phyloP scores from a whole-genome alignment of 257 asterid species.

The Fraxinus cuspidata region DNA sequence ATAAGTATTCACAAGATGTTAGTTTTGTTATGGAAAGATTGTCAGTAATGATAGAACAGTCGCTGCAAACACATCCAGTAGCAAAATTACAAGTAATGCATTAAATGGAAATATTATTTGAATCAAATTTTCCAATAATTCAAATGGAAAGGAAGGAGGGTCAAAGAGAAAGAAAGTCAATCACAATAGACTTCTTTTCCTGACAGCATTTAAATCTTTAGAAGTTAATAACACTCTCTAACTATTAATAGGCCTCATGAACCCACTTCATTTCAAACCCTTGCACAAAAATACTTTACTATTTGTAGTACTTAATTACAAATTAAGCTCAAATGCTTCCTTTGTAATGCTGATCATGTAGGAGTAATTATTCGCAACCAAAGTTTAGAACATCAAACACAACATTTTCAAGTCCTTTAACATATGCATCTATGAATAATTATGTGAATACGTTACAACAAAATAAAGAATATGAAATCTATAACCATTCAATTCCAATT shows the following conservation, averaged over 20 bases:
- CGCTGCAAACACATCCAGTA: neutral
- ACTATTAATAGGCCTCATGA: neutral
- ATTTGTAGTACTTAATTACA: neutral
- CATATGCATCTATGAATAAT: neutral
- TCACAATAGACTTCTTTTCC: neutral
- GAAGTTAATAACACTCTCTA: neutral
- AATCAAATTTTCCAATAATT: neutral
- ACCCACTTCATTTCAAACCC: neutral
- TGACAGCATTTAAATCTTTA: neutral
- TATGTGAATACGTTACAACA: neutral
- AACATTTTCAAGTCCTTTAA: neutral
- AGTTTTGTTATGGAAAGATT: constrained; percentile 5
- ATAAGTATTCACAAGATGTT: constrained; percentile 8
- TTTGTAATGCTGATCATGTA: neutral
- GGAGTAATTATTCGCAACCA: neutral
- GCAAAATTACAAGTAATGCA: neutral
- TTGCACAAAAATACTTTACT: neutral
- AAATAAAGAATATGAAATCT: neutral
- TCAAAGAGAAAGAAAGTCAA: neutral
- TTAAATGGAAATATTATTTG: neutral
- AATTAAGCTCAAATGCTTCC: neutral
- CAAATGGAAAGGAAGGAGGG: neutral
- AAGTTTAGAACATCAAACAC: neutral
- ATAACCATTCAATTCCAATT: neutral
- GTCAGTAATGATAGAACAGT: constrained; percentile 3